phyloP scores from a whole-genome alignment of 495 filamentous ascomycete genomes.

The Penicillium canariense region DNA sequence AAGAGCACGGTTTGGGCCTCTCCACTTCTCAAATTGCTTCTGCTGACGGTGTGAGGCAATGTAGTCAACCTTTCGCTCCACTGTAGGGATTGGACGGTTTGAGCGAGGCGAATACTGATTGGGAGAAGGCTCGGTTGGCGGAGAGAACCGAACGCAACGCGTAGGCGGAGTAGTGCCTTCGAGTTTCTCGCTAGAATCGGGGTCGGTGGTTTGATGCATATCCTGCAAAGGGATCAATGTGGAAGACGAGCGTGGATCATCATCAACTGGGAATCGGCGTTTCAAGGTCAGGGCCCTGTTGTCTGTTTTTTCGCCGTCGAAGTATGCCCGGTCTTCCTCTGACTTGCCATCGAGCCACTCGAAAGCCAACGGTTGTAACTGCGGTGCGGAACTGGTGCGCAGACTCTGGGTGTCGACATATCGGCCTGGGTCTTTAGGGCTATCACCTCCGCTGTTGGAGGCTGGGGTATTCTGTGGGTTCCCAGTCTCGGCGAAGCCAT shows the following conservation, averaged over 20 bases:
- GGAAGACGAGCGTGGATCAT: constrained; percentile 1
- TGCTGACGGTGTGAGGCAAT: constrained; percentile 11
- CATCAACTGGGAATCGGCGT: constrained; percentile 6
- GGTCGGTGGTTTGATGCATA: neutral
- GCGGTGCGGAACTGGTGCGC: constrained; percentile 7
- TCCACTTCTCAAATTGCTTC: constrained; percentile 24
- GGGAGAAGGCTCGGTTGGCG: neutral
- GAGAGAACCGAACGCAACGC: constrained; percentile 21
- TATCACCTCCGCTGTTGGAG: constrained; percentile 14
- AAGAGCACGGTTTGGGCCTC: constrained; percentile 2
- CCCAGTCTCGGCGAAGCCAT: constrained; percentile 13
- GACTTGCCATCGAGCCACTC: constrained; percentile 19
- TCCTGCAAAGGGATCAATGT: neutral
- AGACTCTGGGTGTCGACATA: constrained; percentile 4
- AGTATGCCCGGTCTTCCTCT: constrained; percentile 2
- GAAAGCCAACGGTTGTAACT: constrained; percentile 7
- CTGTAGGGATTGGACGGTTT: constrained; percentile 7
- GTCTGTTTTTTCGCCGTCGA: neutral
- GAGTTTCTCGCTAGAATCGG: neutral
- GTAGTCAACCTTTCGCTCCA: constrained; percentile 18
- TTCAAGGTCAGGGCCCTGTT: neutral
- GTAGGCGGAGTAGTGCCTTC: neutral
- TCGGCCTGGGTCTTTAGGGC: neutral
- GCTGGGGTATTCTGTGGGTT: constrained; percentile 30
- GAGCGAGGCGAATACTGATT: neutral